Percentiles rank a stretch among this genome's conserved stretches.
phyloP scores from a whole-genome alignment of 495 filamentous ascomycete genomes.

The Talaromyces liani region DNA sequence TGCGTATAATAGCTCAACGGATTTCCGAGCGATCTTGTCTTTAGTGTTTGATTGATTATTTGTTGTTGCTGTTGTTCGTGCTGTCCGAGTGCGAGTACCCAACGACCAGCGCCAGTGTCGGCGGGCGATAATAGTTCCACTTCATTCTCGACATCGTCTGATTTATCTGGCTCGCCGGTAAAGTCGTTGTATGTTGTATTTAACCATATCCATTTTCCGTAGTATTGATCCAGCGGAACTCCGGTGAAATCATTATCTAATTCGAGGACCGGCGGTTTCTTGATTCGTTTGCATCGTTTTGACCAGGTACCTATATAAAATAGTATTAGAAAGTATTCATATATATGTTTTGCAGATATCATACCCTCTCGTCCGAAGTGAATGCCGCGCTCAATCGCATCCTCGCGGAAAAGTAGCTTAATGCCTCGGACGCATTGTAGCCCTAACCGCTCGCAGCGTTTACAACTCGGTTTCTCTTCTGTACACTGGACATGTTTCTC shows the following conservation, averaged over 20 bases:
- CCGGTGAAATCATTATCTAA: constrained; percentile 5
- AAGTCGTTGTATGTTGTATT: constrained; percentile 12
- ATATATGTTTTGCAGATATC: not conserved
- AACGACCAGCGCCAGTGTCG: not conserved
- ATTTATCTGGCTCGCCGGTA: not conserved
- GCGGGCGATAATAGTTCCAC: not conserved
- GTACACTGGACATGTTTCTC: constrained; percentile 17
- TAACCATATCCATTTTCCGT: constrained; percentile 14
- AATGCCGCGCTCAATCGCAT: constrained; percentile 16
- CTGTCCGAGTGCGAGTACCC: not conserved
- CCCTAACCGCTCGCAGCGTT: constrained; percentile 10
- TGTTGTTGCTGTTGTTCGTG: not conserved
- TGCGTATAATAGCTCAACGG: constrained; percentile 10
- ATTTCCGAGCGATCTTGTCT: not conserved
- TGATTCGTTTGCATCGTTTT: constrained; percentile 6
- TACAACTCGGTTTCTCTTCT: constrained; percentile 14
- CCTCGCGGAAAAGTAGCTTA: constrained; percentile 14
- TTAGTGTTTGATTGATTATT: not conserved
- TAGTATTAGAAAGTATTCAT: not conserved
- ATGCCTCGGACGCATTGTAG: constrained; percentile 12
- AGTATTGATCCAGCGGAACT: constrained; percentile 11
- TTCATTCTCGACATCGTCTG: not conserved
- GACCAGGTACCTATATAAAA: constrained; percentile 6
- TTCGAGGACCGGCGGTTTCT: constrained; percentile 2
- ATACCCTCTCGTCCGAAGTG: constrained; percentile 15